phyloP scores from a whole-genome alignment of 805 yeast species.

The Blastobotrys robertii region DNA sequence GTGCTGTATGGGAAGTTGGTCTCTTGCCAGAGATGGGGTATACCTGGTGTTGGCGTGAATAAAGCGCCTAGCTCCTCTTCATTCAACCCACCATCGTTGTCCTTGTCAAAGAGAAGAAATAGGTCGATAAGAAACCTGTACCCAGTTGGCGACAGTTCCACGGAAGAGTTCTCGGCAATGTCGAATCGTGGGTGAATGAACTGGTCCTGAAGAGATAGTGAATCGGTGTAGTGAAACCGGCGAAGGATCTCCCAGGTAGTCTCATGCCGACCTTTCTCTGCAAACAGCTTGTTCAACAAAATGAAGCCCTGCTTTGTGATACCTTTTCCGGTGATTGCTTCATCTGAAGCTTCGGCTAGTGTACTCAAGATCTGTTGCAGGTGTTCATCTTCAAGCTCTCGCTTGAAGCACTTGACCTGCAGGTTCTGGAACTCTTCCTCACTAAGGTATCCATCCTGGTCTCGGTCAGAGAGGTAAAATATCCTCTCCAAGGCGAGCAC shows the following conservation, averaged over 20 bases:
- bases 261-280: slow-evolving; percentile 89
- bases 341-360: slow-evolving; percentile 28
- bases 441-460: slow-evolving; percentile 77
- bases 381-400: slow-evolving; percentile 36
- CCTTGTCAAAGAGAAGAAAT: slow-evolving; percentile 80
- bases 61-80: slow-evolving; percentile 57
- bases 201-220: slow-evolving; percentile 72
- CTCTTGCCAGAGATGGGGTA: slow-evolving; percentile 80
- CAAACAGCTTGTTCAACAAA: slow-evolving; percentile 66
- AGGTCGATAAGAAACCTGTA: slow-evolving; percentile 86
- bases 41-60: slow-evolving; percentile 87
- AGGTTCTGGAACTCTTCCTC: slow-evolving; percentile 60
- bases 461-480: slow-evolving; percentile 75
- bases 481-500: slow-evolving; percentile 67
- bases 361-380: slow-evolving; percentile 31
- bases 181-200: slow-evolving; percentile 55
- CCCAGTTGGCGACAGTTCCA: slow-evolving; percentile 87
- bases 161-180: slow-evolving; percentile 26
- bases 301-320: slow-evolving; percentile 69
- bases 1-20: slow-evolving; percentile 80
- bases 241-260: slow-evolving; percentile 94
- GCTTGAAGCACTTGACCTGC: slow-evolving; percentile 68
- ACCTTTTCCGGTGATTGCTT: slow-evolving; percentile 34
- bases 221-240: slow-evolving; percentile 84
- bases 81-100: slow-evolving; percentile 92